phyloP scores from a whole-genome alignment of 2,329 filamentous ascomycete species.

The Leptodontidium sp. region DNA sequence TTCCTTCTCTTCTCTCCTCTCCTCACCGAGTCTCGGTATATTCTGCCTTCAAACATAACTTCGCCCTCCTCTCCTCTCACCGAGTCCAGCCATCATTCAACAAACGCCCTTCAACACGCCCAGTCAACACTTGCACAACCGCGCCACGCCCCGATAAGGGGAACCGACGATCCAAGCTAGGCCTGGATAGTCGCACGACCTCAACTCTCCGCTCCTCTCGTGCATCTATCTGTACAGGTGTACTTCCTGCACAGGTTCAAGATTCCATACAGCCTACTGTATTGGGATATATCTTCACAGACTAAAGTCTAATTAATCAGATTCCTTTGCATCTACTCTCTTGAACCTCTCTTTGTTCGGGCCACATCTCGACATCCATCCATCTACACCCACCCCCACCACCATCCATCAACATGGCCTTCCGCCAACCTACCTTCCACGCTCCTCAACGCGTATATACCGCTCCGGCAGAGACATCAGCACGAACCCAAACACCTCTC shows the following conservation, averaged over 20 bases:
- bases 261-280: constrained; percentile 5
- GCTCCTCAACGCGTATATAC: constrained; percentile 57
- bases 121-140: constrained; percentile 13
- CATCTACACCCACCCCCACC: background rate
- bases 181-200: constrained; percentile 14
- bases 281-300: background rate
- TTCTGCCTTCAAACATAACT: background rate
- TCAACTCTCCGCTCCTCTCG: background rate
- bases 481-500: constrained; percentile 42
- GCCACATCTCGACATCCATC: constrained; percentile 3
- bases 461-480: constrained; percentile 49
- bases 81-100: background rate
- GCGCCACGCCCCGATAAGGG: constrained; percentile 8
- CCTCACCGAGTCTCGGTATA: background rate
- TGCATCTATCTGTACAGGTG: background rate
- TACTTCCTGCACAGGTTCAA: background rate
- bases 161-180: constrained; percentile 9
- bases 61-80: background rate
- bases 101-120: constrained; percentile 9
- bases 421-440: constrained; percentile 66
- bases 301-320: background rate
- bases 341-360: background rate
- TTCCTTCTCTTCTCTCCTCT: background rate
- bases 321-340: background rate
- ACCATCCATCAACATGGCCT: constrained; percentile 56